Conservation (phyloP, 352 stramenopile species). For the Thalassiosira mediterranea region DNA sequence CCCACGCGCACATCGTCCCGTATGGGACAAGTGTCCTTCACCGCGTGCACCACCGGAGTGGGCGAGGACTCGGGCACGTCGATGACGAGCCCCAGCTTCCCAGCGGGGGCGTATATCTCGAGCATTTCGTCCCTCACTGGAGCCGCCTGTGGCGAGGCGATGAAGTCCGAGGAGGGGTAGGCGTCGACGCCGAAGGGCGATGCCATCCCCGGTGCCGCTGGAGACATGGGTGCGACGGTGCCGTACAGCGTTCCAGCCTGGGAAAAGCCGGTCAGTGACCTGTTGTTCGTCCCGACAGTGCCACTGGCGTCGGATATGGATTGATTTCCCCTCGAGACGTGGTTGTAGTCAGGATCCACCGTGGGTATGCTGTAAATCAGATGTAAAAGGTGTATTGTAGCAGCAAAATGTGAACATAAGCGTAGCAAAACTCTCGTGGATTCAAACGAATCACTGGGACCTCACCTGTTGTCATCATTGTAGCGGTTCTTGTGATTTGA, state of each 20-base stretch:
- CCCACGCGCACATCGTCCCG: conserved; percentile 69
- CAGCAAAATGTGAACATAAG: background rate
- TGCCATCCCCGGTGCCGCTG: too few species aligned
- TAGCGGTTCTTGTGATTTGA: background rate
- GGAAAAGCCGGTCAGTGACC: conserved; percentile 25
- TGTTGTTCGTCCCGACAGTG: conserved; percentile 35
- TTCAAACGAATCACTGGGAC: background rate
- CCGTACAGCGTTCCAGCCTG: conserved; percentile 13
- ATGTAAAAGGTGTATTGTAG: background rate
- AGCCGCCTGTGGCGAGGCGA: background rate
- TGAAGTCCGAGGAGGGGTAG: background rate
- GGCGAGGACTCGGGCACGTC: conserved; percentile 65
- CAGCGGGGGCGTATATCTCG: conserved; percentile 72
- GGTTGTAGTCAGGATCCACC: conserved; percentile 56
- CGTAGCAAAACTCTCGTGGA: background rate
- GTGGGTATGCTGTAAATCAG: conserved; percentile 55
- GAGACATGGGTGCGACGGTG: too few species aligned
- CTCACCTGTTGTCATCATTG: conserved; percentile 11
- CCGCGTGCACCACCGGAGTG: conserved; percentile 75
- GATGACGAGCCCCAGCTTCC: conserved; percentile 81
- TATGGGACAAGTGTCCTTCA: conserved; percentile 82
- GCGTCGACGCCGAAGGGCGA: background rate
- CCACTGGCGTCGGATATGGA: conserved; percentile 48
- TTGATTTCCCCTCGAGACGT: conserved; percentile 18
- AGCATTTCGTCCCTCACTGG: conserved; percentile 64